Conservation (phyloP, 2,329 filamentous ascomycete genomes). For the Pseudodiploospora longispora region DNA sequence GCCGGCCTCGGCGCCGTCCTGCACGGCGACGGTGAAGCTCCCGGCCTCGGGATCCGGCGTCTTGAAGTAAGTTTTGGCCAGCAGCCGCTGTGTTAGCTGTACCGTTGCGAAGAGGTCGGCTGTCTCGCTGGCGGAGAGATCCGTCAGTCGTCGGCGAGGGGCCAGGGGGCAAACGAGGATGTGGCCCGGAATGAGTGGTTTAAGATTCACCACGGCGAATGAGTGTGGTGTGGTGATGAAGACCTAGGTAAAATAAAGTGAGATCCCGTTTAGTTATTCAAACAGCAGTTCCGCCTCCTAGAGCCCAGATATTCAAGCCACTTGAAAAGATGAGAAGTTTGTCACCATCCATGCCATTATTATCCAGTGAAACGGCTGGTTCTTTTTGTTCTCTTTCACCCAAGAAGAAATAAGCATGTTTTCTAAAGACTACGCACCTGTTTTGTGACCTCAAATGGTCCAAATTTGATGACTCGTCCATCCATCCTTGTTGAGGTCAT, state of each 20-base stretch:
- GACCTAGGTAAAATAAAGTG: conserved; percentile 48
- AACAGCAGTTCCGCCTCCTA: too few relatives aligned
- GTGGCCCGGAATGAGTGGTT: conserved; percentile 87
- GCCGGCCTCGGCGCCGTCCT: conserved; percentile 82
- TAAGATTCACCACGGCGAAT: conserved; percentile 91
- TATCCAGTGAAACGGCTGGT: conserved; percentile 1
- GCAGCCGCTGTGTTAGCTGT: conserved; percentile 70
- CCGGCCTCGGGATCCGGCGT: conserved; percentile 48
- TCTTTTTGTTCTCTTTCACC: neutral
- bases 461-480: conserved; percentile 51
- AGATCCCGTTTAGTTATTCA: neutral
- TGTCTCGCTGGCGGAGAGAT: conserved; percentile 64
- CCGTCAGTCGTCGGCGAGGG: conserved; percentile 62
- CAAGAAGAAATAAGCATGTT: neutral
- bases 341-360: neutral
- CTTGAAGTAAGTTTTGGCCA: conserved; percentile 50
- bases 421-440: conserved; percentile 44
- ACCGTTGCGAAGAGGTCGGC: conserved; percentile 81
- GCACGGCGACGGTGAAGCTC: conserved; percentile 88
- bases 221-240: conserved; percentile 74
- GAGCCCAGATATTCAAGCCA: too few relatives aligned
- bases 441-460: conserved; percentile 65
- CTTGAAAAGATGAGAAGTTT: neutral
- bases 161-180: conserved; percentile 77
- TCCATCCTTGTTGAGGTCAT: conserved; percentile 22